Base-by-base conservation (phyloP, 805 yeast species). In the Ogataea pini region DNA sequence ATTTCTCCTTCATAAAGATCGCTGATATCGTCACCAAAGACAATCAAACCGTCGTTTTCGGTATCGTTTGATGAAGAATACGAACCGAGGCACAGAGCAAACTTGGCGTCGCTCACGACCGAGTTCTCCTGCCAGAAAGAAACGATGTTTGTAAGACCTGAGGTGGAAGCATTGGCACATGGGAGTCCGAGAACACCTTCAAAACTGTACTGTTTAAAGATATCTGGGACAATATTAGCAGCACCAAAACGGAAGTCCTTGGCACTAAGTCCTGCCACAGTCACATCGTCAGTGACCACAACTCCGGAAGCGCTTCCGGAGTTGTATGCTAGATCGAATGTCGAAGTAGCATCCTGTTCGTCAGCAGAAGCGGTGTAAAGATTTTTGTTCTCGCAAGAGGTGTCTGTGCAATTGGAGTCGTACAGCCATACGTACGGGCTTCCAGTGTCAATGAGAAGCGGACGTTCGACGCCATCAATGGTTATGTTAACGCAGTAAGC, bases 391-490 rank as follows among this genome's bases (percentile, higher is more conserved):
- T 59, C 44, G 55, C 87, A 83, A 1, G 78, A 69, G 4, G 56
- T 18, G 43, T 72, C 72, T 1, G 66, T 61, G 65, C 88, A 83
- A 32, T 73, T 63, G 1, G 70, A 61, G 41, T 79, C 81, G 59
- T 80, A 82, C 3, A 83, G 72, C 89, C 89, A 83, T 2, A 81
- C 60, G 48, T 81, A 76, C 14, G 82, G 81, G 22, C 85, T 79
- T 6, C 86, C 88, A 0, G 89, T 83, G 62, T 83, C 89, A 14
- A 83, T 65, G 16, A 83, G 70, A 33, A 83, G 64, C 4, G 79
- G 78, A 55, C 73, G 80, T 27, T 67, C 66, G n/a, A 61, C 60
- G n/a, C 69, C 56, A 18, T 68, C 72, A 32, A 75, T 64, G 12
- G 72, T 71, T 25, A 72, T 65, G 51, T 74, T 67, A 43, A 71